Conservation (phyloP, 2,329 filamentous ascomycete genomes). For the Alternaria sp. region DNA sequence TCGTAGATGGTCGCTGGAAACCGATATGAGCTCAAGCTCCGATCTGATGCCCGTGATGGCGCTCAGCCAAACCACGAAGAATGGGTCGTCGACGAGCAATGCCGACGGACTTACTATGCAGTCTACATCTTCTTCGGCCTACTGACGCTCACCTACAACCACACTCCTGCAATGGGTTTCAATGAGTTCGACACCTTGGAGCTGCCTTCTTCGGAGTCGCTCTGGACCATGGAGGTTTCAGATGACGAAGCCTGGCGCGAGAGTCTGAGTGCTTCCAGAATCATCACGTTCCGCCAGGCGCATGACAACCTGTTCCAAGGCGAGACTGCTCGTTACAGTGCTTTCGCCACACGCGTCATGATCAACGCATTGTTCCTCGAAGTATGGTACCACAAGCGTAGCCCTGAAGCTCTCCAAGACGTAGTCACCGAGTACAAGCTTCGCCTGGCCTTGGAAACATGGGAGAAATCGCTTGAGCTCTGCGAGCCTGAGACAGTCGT, state of each 20-base stretch:
- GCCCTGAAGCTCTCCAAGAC: conserved; percentile 94
- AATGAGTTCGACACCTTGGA: conserved; percentile 96
- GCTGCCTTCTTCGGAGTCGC: conserved; percentile 87
- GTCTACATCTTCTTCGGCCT: conserved; percentile 99
- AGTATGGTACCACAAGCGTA: conserved; percentile 99
- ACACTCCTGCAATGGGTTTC: conserved; percentile 96
- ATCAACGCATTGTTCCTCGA: conserved; percentile 98
- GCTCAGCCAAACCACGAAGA: conserved; percentile 79
- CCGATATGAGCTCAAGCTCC: conserved; percentile 92
- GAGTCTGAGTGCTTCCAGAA: conserved; percentile 71
- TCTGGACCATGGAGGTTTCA: conserved; percentile 85
- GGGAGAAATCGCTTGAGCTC: conserved; percentile 93
- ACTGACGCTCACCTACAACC: conserved; percentile 93
- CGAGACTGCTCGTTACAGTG: conserved; percentile 87
- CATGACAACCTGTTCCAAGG: conserved; percentile 96
- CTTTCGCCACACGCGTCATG: conserved; percentile 96
- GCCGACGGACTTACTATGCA: conserved; percentile 94
- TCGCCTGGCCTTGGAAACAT: conserved; percentile 93
- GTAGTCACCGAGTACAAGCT: conserved; percentile 99
- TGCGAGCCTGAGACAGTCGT: conserved; percentile 90
- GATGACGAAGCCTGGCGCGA: conserved; percentile 88
- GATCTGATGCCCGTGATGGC: conserved; percentile 83
- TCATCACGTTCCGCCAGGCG: conserved; percentile 88
- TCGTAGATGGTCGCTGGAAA: conserved; percentile 88
- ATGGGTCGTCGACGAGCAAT: conserved; percentile 97